Evolutionary conservation across 441 rosid species (phyloP).

Genomic region (Melastoma candidum): DNA sequence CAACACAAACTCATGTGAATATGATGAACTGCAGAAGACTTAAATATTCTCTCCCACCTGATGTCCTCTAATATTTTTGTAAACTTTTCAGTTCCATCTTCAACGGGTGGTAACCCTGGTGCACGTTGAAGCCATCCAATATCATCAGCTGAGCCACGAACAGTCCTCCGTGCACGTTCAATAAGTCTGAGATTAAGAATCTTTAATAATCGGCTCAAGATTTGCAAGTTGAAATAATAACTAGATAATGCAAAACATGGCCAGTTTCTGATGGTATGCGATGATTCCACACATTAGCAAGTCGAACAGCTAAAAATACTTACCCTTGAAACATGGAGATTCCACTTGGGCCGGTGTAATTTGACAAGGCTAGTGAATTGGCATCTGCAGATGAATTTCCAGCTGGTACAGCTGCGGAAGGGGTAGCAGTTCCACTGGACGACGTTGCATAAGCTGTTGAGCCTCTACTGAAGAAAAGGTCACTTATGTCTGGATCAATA

Average conservation of each 20-base stretch:
- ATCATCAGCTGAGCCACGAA: slow-evolving; percentile 91
- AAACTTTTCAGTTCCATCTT: slow-evolving; percentile 79
- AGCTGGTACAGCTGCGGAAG: slow-evolving; percentile 23
- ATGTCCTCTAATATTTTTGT: slow-evolving; percentile 62
- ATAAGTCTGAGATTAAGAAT: slow-evolving; percentile 42
- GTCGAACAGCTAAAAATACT: slow-evolving; percentile 11
- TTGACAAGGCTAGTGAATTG: slow-evolving; percentile 36
- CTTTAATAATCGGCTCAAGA: too few species aligned
- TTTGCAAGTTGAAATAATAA: too few species aligned
- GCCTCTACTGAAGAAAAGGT: slow-evolving; percentile 26
- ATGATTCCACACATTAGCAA: slow-evolving; percentile 7
- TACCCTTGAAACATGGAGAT: slow-evolving; percentile 80
- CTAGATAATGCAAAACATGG: too few species aligned
- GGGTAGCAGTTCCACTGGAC: slow-evolving; percentile 21
- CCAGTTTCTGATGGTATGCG: too few species aligned
- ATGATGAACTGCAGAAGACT: slow-evolving; percentile 5
- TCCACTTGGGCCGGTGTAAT: slow-evolving; percentile 35
- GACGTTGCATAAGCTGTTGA: slow-evolving; percentile 40
- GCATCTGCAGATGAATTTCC: slow-evolving; percentile 29
- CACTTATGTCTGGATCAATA: slow-evolving; percentile 24
- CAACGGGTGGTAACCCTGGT: slow-evolving; percentile 71
- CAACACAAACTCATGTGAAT: slow-evolving; percentile 4
- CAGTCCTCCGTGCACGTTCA: slow-evolving; percentile 79
- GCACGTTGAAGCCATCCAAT: slow-evolving; percentile 82
- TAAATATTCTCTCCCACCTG: slow-evolving; percentile 40